These are phyloP conservation scores for Candida nanaspora DNA, from an alignment of 805 yeast species.

Conservation along the genomic window DNA sequence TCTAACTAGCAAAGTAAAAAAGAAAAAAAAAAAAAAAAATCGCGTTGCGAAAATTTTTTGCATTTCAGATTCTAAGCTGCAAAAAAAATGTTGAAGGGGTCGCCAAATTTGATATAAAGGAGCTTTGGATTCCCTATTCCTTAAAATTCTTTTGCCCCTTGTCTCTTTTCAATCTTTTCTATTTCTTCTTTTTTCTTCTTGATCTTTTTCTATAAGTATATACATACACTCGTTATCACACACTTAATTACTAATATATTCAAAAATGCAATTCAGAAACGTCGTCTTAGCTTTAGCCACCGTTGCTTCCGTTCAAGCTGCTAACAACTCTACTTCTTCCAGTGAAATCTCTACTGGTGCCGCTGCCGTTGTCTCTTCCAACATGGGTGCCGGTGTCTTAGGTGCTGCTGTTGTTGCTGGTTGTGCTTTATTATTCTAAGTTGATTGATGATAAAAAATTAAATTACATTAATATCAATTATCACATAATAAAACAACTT, in stretches of 20 bases:
- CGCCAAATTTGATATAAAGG: neutral
- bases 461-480: too few species aligned
- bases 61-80: too few species aligned
- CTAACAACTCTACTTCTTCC: constrained; percentile 36
- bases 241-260: neutral
- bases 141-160: neutral
- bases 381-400: constrained; percentile 64
- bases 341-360: constrained; percentile 34
- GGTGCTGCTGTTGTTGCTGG: constrained; percentile 87
- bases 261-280: constrained; percentile 67
- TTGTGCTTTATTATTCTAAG: constrained; percentile 33
- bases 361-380: constrained; percentile 47
- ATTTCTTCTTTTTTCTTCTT: neutral
- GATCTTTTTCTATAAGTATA: neutral
- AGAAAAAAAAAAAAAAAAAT: too few species aligned
- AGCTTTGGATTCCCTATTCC: neutral
- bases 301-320: constrained; percentile 62
- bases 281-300: constrained; percentile 65
- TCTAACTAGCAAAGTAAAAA: too few species aligned
- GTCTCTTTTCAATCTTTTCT: neutral
- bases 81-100: too few species aligned
- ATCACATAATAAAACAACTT: neutral
- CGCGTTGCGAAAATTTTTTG: too few species aligned
- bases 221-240: neutral
- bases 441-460: neutral